These are phyloP conservation scores for Naganishia sp. DNA, from an alignment of 1,284 basidiomycete species.

Conservation along the genomic window DNA sequence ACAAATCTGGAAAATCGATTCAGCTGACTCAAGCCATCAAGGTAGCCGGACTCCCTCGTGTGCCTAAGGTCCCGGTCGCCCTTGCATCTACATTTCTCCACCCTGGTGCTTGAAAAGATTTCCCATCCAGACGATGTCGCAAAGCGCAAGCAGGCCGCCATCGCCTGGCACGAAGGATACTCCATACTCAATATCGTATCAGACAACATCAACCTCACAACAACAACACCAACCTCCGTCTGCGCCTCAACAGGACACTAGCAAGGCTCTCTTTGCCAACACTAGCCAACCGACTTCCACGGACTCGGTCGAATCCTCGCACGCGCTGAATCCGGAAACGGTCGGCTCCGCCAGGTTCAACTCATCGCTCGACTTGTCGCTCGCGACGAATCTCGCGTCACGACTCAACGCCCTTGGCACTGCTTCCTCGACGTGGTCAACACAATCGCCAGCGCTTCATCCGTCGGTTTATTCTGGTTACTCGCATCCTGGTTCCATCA, in stretches of 20 bases:
- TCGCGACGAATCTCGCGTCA: slow-evolving; percentile 10
- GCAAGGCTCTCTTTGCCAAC: slow-evolving; percentile 10
- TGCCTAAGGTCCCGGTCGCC: slow-evolving; percentile 18
- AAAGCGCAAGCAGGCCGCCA: slow-evolving; percentile 13
- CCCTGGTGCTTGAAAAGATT: slow-evolving; percentile 24
- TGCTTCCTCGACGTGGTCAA: slow-evolving; percentile 26
- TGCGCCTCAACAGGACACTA: slow-evolving; percentile 4
- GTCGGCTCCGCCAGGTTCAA: slow-evolving; percentile 18
- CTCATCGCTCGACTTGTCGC: slow-evolving; percentile 7
- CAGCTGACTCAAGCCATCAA: slow-evolving; percentile 15
- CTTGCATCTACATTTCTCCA: slow-evolving; percentile 24
- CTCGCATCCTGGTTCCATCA: slow-evolving; percentile 18
- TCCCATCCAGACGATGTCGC: slow-evolving; percentile 28
- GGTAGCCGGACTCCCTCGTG: slow-evolving; percentile 21
- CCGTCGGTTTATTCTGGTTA: slow-evolving; percentile 8
- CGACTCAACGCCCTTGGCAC: slow-evolving; percentile 14
- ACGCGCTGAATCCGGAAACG: slow-evolving; percentile 13
- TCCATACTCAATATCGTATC: slow-evolving; percentile 11
- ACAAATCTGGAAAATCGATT: background rate
- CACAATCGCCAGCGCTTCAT: slow-evolving; percentile 2
- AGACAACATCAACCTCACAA: slow-evolving; percentile 4
- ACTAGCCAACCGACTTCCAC: slow-evolving; percentile 3
- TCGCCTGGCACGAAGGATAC: slow-evolving; percentile 27
- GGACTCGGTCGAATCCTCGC: background rate
- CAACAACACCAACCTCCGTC: slow-evolving; percentile 11